Evolutionary conservation across 2,329 filamentous ascomycete species (phyloP).

Genomic region (Sarocladium oryzae): DNA sequence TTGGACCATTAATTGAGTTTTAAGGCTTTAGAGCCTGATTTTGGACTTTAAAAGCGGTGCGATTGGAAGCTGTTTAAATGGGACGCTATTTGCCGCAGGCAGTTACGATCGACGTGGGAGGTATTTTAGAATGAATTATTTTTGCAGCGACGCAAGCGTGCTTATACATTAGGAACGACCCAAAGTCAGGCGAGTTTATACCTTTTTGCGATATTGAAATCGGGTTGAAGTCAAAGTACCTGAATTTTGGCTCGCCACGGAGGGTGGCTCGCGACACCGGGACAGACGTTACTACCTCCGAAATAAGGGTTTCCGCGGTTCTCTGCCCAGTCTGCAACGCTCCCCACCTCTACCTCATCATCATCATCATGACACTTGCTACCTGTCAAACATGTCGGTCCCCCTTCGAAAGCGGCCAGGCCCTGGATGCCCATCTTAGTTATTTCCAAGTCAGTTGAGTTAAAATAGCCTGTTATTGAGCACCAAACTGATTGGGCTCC

Average conservation of each 20-base stretch:
- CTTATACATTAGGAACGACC: not conserved
- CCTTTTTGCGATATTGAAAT: slow-evolving; percentile 6
- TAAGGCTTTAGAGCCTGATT: not conserved
- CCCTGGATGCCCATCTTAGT: not conserved
- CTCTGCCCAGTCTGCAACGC: no score
- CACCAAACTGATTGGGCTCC: not conserved
- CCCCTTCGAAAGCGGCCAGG: not conserved
- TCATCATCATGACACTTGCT: not conserved
- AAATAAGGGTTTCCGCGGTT: no score
- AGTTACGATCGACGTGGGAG: not conserved
- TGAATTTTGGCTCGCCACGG: slow-evolving; percentile 10
- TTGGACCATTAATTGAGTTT: not conserved
- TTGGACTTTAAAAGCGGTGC: not conserved
- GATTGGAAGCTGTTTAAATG: not conserved
- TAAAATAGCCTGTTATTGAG: not conserved
- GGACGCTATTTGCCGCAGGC: not conserved
- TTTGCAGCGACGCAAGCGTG: not conserved
- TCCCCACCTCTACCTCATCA: no score
- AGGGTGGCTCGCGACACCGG: slow-evolving; percentile 9
- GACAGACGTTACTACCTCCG: slow-evolving; percentile 9
- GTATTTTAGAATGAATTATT: not conserved
- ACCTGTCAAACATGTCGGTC: not conserved
- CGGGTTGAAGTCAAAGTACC: slow-evolving; percentile 7
- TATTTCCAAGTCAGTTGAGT: not conserved
- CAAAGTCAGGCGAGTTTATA: not conserved